Percentiles rank a stretch among this genome's conserved stretches.
Evolutionary conservation across 1,284 basidiomycete genomes (phyloP).

Genomic region (Pseudozyma hubeiensis): DNA sequence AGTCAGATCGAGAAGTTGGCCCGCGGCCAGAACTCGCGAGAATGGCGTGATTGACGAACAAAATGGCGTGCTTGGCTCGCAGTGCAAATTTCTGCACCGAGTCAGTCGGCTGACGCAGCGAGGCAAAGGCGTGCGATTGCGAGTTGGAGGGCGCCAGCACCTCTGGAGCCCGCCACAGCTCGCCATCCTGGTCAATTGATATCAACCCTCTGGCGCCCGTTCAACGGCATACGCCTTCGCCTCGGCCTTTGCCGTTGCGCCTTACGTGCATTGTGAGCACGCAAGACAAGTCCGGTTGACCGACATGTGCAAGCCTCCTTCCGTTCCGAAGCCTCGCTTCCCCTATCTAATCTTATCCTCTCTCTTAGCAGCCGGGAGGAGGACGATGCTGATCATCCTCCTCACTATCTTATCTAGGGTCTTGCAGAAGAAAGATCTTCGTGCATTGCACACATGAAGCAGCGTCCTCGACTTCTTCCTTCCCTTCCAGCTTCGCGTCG

Average conservation of each 20-base stretch:
- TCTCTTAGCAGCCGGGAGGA: not conserved
- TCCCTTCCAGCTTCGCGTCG: not conserved
- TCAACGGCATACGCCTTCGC: not conserved
- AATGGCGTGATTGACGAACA: conserved; percentile 1
- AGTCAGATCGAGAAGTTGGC: not conserved
- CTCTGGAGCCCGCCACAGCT: conserved; percentile 34
- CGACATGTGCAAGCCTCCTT: not conserved
- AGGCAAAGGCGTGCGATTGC: not conserved
- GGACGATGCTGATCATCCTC: not conserved
- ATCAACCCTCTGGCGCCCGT: conserved; percentile 14
- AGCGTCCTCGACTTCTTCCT: not conserved
- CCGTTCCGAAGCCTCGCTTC: not conserved
- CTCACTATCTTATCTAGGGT: conserved; percentile 35
- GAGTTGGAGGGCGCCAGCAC: conserved; percentile 6
- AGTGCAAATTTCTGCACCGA: not conserved
- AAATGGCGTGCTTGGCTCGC: conserved; percentile 24
- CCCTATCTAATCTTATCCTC: conserved; percentile 14
- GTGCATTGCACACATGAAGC: not conserved
- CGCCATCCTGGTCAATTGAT: conserved; percentile 2
- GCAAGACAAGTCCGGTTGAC: conserved; percentile 6
- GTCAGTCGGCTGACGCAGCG: not conserved
- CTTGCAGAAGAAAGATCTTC: conserved; percentile 11
- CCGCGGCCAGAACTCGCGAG: conserved; percentile 8
- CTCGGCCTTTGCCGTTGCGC: not conserved
- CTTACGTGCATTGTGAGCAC: conserved; percentile 2